phyloP scores from a whole-genome alignment of 1,284 basidiomycete genomes.

The Mycosarcoma mackinlayi region DNA sequence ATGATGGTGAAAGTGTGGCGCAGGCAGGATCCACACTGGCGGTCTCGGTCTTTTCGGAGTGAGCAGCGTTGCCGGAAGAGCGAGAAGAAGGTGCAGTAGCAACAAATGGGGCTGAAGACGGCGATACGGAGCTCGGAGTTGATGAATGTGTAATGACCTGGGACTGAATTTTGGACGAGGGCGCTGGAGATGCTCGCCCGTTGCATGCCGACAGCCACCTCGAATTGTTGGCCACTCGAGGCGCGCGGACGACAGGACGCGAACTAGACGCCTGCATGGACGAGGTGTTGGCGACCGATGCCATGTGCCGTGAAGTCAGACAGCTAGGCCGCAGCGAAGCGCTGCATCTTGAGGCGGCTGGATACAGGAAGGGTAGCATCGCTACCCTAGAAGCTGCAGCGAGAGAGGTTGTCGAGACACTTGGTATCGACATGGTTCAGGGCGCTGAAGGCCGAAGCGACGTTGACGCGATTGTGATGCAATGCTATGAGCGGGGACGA shows the following conservation, averaged over 20 bases:
- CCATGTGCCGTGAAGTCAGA: slow-evolving; percentile 5
- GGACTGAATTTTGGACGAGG: slow-evolving; percentile 16
- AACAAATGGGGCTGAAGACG: slow-evolving; percentile 7
- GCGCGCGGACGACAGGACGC: background rate
- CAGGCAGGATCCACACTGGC: slow-evolving; percentile 48
- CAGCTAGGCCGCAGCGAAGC: background rate
- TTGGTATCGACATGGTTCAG: slow-evolving; percentile 14
- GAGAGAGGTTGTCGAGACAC: slow-evolving; percentile 9
- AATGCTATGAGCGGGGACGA: too few species aligned
- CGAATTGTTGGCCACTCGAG: too few species aligned
- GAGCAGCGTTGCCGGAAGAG: background rate
- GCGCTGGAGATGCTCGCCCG: slow-evolving; percentile 11
- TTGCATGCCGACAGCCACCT: slow-evolving; percentile 8
- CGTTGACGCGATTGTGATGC: too few species aligned
- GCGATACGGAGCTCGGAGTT: slow-evolving; percentile 3
- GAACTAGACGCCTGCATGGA: slow-evolving; percentile 17
- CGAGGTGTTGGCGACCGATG: background rate
- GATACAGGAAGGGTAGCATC: slow-evolving; percentile 40
- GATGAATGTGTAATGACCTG: slow-evolving; percentile 7
- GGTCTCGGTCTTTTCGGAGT: slow-evolving; percentile 9
- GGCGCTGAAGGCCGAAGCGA: background rate
- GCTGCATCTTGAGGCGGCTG: slow-evolving; percentile 21
- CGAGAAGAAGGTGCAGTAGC: slow-evolving; percentile 4
- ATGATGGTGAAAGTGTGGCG: slow-evolving; percentile 51
- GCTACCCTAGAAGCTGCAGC: slow-evolving; percentile 17